Base-by-base conservation (phyloP, 305 asterid genomes). In the Fraxinus baroniana region DNA sequence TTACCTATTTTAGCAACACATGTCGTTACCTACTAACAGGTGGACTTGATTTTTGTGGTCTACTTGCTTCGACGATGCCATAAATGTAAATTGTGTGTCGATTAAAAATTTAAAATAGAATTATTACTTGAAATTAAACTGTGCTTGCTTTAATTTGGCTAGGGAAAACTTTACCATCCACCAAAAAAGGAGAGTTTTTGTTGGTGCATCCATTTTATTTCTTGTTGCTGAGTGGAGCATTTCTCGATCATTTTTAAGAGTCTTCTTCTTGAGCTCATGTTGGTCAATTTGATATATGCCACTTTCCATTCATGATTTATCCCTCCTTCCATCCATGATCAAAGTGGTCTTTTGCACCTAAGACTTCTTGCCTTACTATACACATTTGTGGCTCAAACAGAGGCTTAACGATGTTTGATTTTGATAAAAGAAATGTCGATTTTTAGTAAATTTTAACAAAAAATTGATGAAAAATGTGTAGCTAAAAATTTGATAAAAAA, bases 151-250 rank as follows among this genome's bases (percentile, higher is more conserved):
- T 13, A 44, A 46, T 46, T 13, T 12, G n/a, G 57, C 57, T 46
- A 1, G 15, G 57, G 57, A 46, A 46, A 46, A 13, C 57, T 46
- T 46, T 46, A 12, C 18, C 57, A 13, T 46, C 18, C 18, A 4
- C 18, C 3, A 5, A 39, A 20, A 22, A 36, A 13, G 18, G 17
- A 37, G 10, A 44, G 12, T n/a, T n/a, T 0, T 86, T 74, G 88
- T 78, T 88, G 81, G 74, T 37, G 57, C 3, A 74, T 86, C 86
- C 49, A 81, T 83, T 85, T 60, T 60, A 13, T 66, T 80, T 78
- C 49, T 44, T 22, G 86, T 13, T 57, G 72, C 3, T 35, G 73
- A 1, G 33, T 30, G 46, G 13, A 13, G 39, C 74, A 66, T 24
- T 24, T 66, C 74, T 66, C 35, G 1, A 7, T 66, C 37, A 12